phyloP scores from a whole-genome alignment of 805 yeast genomes.

The Ogataea trehalophila region DNA sequence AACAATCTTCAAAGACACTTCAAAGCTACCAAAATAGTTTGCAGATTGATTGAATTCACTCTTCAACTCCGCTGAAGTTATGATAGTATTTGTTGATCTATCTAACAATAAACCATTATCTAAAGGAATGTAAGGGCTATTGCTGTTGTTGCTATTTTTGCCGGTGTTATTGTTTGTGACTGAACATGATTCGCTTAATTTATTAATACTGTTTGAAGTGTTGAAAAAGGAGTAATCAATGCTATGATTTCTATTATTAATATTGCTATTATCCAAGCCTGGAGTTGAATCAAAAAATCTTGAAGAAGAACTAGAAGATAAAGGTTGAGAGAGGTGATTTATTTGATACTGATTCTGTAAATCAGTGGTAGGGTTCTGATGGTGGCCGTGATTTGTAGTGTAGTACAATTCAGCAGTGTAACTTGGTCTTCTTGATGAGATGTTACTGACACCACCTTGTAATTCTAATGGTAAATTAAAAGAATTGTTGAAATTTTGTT shows the following conservation, averaged over 20 bases:
- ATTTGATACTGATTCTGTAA: constrained; percentile 4
- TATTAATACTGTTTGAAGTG: too few relatives aligned
- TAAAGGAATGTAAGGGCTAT: constrained; percentile 27
- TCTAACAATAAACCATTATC: constrained; percentile 62
- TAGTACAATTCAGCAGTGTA: constrained; percentile 66
- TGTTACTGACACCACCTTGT: constrained; percentile 60
- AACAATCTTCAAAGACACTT: constrained; percentile 35
- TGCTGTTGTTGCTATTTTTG: constrained; percentile 6
- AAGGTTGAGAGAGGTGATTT: constrained; percentile 1
- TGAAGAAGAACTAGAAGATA: constrained; percentile 9
- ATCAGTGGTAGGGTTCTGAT: constrained; percentile 18
- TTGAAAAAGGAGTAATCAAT: constrained; percentile 5
- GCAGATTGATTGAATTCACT: constrained; percentile 42
- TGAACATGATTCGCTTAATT: too few relatives aligned
- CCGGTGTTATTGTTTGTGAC: not conserved
- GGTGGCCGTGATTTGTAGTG: constrained; percentile 20
- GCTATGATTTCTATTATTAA: constrained; percentile 11
- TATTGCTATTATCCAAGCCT: constrained; percentile 1
- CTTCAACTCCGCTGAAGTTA: constrained; percentile 56
- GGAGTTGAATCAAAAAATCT: constrained; percentile 16
- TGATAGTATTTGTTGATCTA: constrained; percentile 43
- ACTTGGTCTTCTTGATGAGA: constrained; percentile 66
- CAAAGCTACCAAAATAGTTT: constrained; percentile 50
- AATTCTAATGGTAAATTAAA: constrained; percentile 52
- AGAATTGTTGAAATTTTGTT: constrained; percentile 9